Conservation (phyloP, 148 eudicot genomes). For the Persicaria maculosa region DNA sequence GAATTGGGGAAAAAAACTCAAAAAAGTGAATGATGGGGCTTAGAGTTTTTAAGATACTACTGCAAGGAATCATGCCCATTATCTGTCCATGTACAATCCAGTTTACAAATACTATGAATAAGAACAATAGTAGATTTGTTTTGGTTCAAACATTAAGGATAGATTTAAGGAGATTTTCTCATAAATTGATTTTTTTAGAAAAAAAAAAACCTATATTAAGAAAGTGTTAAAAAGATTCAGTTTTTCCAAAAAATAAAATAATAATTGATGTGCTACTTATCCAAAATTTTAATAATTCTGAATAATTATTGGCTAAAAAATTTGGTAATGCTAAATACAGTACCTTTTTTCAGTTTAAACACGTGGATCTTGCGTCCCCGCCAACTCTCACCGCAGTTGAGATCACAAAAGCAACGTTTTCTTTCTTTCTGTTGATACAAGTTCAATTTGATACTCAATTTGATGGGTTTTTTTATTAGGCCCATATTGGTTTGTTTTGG, state of each 20-base stretch:
- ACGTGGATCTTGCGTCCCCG: background rate
- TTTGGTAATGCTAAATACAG: too few species aligned
- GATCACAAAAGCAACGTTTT: constrained; percentile 6
- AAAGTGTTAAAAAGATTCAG: too few species aligned
- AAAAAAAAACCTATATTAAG: too few species aligned
- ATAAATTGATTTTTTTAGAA: too few species aligned
- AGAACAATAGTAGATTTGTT: too few species aligned
- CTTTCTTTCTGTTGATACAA: background rate
- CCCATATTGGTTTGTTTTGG: background rate
- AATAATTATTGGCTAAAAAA: too few species aligned
- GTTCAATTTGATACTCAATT: background rate
- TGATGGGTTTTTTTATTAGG: background rate
- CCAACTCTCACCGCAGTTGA: background rate
- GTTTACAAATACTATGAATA: background rate
- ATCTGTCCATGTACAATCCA: background rate
- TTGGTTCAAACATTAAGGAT: too few species aligned
- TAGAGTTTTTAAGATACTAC: background rate
- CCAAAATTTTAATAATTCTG: too few species aligned
- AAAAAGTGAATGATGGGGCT: background rate
- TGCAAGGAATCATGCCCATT: constrained; percentile 10
- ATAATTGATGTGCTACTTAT: too few species aligned
- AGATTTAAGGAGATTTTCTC: too few species aligned
- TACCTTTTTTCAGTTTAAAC: background rate
- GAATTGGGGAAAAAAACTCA: background rate
- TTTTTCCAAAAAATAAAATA: too few species aligned